phyloP scores from a whole-genome alignment of 2,329 filamentous ascomycete genomes.

The Hypoxylon sp. region DNA sequence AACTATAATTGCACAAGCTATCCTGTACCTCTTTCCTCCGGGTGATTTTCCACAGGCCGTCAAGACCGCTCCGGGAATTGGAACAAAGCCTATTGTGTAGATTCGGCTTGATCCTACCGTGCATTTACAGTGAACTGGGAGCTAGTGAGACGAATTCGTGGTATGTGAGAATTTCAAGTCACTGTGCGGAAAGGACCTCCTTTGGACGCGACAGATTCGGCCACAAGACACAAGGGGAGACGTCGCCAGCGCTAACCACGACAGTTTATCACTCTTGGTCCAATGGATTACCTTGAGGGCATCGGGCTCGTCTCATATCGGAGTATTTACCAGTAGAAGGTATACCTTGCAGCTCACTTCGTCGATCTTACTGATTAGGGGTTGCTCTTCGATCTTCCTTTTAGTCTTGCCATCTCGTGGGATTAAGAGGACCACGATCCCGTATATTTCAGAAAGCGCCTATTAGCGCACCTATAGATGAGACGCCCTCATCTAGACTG shows the following conservation, averaged over 20 bases:
- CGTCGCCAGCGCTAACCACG: not conserved
- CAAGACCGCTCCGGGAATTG: not conserved
- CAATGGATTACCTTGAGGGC: not conserved
- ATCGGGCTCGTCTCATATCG: not conserved
- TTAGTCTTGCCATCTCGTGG: not conserved
- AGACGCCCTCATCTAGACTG: not conserved
- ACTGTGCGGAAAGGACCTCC: not conserved
- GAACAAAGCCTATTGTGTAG: not conserved
- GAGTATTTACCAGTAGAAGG: not conserved
- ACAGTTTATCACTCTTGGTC: not conserved
- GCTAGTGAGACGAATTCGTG: not conserved
- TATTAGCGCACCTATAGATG: conserved; percentile 12
- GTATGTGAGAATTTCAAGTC: not conserved
- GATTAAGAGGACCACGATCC: not conserved
- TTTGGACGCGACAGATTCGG: not conserved
- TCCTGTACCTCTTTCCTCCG: no score
- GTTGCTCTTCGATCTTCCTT: not conserved
- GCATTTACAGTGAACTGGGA: not conserved
- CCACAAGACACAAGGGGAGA: not conserved
- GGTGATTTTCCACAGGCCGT: not conserved
- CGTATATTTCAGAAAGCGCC: conserved; percentile 1
- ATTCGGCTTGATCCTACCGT: not conserved
- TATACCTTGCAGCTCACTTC: not conserved
- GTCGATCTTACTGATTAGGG: conserved; percentile 18
- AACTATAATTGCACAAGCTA: no score